Conservation (phyloP, 495 filamentous ascomycete genomes). For the Delitschia confertaspora region DNA sequence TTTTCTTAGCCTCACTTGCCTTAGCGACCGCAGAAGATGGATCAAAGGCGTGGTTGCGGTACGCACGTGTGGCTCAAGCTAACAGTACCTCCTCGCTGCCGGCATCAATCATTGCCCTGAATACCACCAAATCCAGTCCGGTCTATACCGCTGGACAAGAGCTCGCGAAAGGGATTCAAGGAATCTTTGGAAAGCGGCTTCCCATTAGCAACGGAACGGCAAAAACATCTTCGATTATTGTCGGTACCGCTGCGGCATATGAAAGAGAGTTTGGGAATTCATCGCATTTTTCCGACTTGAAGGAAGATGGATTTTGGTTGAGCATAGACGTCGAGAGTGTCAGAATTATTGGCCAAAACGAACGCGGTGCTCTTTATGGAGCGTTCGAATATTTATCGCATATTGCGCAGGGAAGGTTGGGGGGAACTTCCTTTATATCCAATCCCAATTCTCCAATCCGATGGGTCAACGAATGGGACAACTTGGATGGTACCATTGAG, state of each 20-base stretch:
- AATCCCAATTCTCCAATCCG: slow-evolving; percentile 56
- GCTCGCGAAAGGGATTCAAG: slow-evolving; percentile 47
- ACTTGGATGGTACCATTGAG: slow-evolving; percentile 61
- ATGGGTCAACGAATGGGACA: slow-evolving; percentile 70
- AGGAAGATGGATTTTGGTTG: slow-evolving; percentile 58
- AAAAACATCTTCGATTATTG: slow-evolving; percentile 39
- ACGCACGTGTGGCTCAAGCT: slow-evolving; percentile 45
- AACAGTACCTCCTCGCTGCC: slow-evolving; percentile 36
- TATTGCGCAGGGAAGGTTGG: slow-evolving; percentile 54
- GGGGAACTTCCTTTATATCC: slow-evolving; percentile 42
- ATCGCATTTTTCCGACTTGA: slow-evolving; percentile 38
- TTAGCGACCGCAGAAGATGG: slow-evolving; percentile 49
- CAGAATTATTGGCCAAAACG: slow-evolving; percentile 57
- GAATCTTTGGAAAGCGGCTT: slow-evolving; percentile 44
- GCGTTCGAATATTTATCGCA: slow-evolving; percentile 59
- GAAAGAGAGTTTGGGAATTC: slow-evolving; percentile 32
- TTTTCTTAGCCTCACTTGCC: slow-evolving; percentile 30
- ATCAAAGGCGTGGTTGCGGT: slow-evolving; percentile 55
- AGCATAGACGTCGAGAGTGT: slow-evolving; percentile 39
- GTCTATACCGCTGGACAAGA: slow-evolving; percentile 52
- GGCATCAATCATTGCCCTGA: slow-evolving; percentile 47
- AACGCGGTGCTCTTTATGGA: slow-evolving; percentile 60
- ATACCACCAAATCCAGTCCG: slow-evolving; percentile 43
- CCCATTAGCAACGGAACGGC: slow-evolving; percentile 31
- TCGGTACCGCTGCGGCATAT: slow-evolving; percentile 52